A percentile compares a stretch with the other conserved stretches of the same genome.
phyloP scores from a whole-genome alignment of 768 basidiomycete species.

The Leccinum imitatum region DNA sequence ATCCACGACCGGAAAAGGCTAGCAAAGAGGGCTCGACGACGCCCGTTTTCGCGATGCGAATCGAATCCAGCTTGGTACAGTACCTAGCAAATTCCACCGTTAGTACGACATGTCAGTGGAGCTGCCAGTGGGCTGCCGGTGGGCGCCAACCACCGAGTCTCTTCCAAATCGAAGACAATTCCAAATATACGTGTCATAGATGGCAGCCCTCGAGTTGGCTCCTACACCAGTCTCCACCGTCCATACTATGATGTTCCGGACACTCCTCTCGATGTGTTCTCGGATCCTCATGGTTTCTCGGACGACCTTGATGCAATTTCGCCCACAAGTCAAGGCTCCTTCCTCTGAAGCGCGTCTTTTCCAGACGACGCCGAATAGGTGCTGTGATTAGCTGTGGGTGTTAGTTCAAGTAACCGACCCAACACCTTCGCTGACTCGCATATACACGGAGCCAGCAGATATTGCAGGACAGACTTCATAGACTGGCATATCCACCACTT shows the following conservation, averaged over 20 bases:
- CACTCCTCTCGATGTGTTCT: background rate
- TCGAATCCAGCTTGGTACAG: background rate
- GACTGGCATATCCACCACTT: background rate
- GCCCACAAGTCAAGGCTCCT: background rate
- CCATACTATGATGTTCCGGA: background rate
- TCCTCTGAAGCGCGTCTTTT: background rate
- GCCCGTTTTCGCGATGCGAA: background rate
- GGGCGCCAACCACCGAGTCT: no score
- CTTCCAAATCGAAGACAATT: background rate
- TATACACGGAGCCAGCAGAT: background rate
- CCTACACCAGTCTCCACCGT: background rate
- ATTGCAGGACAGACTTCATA: background rate
- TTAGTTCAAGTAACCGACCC: background rate
- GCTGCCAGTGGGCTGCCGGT: background rate
- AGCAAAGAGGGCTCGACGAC: background rate
- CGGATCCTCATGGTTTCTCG: background rate
- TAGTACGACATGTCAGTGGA: background rate
- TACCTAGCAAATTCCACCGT: no score
- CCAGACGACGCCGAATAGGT: background rate
- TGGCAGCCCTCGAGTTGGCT: background rate
- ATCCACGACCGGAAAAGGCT: no score
- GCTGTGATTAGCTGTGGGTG: background rate
- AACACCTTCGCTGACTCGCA: background rate
- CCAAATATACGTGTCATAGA: background rate
- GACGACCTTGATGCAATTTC: background rate